Evolutionary conservation across 2,329 filamentous ascomycete species (phyloP).

Genomic region (Fusarium odoratissimum): DNA sequence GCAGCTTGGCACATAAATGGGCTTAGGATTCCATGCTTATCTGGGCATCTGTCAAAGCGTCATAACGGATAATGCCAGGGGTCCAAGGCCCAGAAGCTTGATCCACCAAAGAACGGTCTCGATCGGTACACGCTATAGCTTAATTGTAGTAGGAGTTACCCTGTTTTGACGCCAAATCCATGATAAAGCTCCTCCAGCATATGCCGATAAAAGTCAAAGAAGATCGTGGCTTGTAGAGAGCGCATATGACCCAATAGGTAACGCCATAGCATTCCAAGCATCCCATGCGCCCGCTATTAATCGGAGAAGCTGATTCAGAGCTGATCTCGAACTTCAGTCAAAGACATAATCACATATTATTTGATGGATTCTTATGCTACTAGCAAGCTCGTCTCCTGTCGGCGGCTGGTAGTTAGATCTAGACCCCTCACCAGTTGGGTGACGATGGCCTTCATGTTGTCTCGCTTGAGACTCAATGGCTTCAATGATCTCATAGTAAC

Average conservation of each 20-base stretch:
- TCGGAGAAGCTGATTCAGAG: neutral
- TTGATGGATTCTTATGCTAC: neutral
- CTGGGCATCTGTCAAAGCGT: neutral
- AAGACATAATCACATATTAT: rapidly evolving
- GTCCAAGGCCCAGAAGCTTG: neutral
- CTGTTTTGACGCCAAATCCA: neutral
- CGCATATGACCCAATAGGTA: neutral
- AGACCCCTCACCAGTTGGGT: rapidly evolving
- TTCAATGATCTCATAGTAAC: rapidly evolving
- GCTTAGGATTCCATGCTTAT: neutral
- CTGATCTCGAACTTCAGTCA: neutral
- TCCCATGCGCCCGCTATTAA: neutral
- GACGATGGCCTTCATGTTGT: too few relatives aligned
- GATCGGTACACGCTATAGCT: neutral
- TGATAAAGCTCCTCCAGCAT: neutral
- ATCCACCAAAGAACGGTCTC: neutral
- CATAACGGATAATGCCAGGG: neutral
- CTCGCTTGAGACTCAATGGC: neutral
- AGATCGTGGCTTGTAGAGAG: neutral
- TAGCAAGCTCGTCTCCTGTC: too few relatives aligned
- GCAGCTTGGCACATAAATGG: neutral
- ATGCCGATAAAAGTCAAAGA: neutral
- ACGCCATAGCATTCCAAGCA: constrained; percentile 2
- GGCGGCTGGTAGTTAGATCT: too few relatives aligned
- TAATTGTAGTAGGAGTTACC: neutral